Base-by-base conservation (phyloP, 352 stramenopile genomes). In the Phytopythium montanum region DNA sequence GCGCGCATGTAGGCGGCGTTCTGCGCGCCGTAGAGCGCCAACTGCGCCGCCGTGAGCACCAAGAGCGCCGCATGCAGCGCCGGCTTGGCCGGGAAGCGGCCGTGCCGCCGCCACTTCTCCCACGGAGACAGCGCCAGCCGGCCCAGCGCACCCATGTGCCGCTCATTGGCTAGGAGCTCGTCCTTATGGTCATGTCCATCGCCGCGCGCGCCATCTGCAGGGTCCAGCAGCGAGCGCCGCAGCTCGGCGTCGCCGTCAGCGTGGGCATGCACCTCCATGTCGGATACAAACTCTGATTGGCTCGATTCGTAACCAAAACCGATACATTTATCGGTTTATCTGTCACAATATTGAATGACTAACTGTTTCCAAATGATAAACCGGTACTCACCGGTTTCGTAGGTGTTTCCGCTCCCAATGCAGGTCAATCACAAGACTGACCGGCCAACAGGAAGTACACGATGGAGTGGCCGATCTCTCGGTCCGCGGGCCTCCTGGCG, bases 61-160 rank as follows among this genome's bases (percentile, higher is more conserved):
- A 97, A 33, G 16, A 97, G 79, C n/a, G 76, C 42, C 38, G 85
- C 59, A 51, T 97, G 88, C 59, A 95, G 73, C 60, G 66, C 58
- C 63, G 95, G 64, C 68, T 97, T 97, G 72, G 75, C 92, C 5
- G 88, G 89, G 62, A 97, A 90, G 49, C 82, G 81, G 18, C 81
- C 65, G 64, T 93, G 74, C 18, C 44, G 25, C 23, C 56, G 28
- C 85, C 85, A 95, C 51, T 93, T 94, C 57, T 92, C 85, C 72
- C 80, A 91, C 21, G 83, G 82, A n/a, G 87, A 93, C 16, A 95
- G 72, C 67, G 87, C 54, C 34, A 91, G 59, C 26, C 70, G 65
- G 66, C 91, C 82, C 33, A 85, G 61, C 19, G 64, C 57, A 3
- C 65, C 73, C 79, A 88, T 87, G 1, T 29, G 51, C 21, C 23